Evolutionary conservation across 148 eudicot species (phyloP).

Genomic region (Rhododendron griersonianum): DNA sequence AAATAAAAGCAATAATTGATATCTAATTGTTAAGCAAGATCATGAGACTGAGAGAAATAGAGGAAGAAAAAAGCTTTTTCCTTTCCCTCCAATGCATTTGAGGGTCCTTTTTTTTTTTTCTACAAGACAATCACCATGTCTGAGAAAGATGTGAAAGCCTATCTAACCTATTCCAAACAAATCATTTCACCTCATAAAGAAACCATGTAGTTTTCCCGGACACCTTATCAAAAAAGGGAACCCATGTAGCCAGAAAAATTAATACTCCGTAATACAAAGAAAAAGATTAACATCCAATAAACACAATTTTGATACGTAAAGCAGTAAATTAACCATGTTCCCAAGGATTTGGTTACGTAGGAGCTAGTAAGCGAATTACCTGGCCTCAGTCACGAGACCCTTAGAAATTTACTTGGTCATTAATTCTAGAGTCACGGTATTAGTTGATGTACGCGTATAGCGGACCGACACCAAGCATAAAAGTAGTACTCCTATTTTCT

Average conservation of each 20-base stretch:
- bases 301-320: not conserved
- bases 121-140: slow-evolving; percentile 40
- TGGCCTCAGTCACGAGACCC: not conserved
- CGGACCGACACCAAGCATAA: not conserved
- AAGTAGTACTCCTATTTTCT: not conserved
- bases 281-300: not conserved
- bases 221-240: not conserved
- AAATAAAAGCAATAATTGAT: slow-evolving; percentile 9
- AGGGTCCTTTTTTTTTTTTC: slow-evolving; percentile 23
- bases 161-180: slow-evolving; percentile 22
- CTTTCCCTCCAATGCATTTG: slow-evolving; percentile 19
- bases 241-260: not conserved
- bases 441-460: not conserved
- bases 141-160: slow-evolving; percentile 35
- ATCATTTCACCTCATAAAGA: not conserved
- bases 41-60: not conserved
- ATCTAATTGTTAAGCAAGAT: not conserved
- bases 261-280: not conserved
- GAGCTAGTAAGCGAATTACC: not conserved
- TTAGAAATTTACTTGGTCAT: too few relatives aligned
- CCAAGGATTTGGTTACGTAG: not conserved
- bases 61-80: slow-evolving; percentile 14
- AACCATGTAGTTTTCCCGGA: not conserved
- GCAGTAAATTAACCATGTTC: not conserved
- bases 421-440: not conserved